Conservation (phyloP, 129 eudicot species). For the Chrysanthemum seticuspe region DNA sequence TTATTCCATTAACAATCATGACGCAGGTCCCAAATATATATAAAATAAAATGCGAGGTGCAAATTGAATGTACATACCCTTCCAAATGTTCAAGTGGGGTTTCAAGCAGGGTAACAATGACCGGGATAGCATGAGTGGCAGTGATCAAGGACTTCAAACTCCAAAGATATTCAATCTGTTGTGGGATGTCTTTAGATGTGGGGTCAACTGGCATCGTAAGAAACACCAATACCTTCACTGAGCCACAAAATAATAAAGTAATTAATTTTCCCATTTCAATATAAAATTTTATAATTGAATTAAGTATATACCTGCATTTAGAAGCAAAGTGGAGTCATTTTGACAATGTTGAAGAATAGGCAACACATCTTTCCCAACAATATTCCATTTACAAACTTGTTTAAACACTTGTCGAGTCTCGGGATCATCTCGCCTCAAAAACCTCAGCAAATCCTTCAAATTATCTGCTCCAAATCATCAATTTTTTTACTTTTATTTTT, state of each 20-base stretch:
- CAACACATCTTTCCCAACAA: conserved; percentile 69
- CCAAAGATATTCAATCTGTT: conserved; percentile 90
- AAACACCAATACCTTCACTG: conserved; percentile 96
- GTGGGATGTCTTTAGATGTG: conserved; percentile 67
- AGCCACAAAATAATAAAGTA: conserved; percentile 3
- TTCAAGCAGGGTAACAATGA: conserved; percentile 75
- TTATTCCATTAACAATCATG: background rate
- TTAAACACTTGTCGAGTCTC: conserved; percentile 83
- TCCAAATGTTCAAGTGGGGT: conserved; percentile 81
- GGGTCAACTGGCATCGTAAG: conserved; percentile 95
- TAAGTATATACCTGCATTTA: conserved; percentile 59
- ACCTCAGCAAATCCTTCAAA: conserved; percentile 90
- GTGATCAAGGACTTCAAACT: conserved; percentile 67
- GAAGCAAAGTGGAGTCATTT: conserved; percentile 60
- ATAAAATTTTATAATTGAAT: background rate
- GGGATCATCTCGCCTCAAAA: conserved; percentile 86
- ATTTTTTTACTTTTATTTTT: background rate
- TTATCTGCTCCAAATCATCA: conserved; percentile 49
- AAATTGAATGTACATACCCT: conserved; percentile 41
- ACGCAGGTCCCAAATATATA: background rate
- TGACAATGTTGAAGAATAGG: conserved; percentile 74
- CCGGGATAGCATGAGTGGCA: conserved; percentile 58
- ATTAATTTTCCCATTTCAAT: background rate
- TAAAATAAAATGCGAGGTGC: background rate
- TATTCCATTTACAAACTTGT: conserved; percentile 96